Evolutionary conservation across 2,329 filamentous ascomycete species (phyloP).

Genomic region (Penicillium sp.): DNA sequence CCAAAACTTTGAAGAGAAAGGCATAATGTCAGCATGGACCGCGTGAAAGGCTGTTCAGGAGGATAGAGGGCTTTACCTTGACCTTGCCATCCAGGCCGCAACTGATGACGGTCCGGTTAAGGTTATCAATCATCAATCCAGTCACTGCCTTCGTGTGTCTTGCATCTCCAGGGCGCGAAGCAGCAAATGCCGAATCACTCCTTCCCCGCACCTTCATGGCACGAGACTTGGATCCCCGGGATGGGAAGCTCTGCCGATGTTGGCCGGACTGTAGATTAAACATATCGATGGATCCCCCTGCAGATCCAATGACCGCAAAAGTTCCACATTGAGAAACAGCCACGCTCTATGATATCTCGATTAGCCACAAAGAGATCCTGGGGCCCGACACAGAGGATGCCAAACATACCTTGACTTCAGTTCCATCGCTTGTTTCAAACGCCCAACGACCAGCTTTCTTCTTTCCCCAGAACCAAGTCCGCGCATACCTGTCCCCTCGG

Average conservation of each 20-base stretch:
- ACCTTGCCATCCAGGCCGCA: slow-evolving; percentile 88
- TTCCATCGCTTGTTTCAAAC: slow-evolving; percentile 79
- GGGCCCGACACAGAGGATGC: background rate
- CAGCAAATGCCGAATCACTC: background rate
- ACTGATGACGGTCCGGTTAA: slow-evolving; percentile 83
- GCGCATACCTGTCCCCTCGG: slow-evolving; percentile 75
- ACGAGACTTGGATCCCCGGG: slow-evolving; percentile 66
- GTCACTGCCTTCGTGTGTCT: slow-evolving; percentile 73
- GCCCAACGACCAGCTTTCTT: slow-evolving; percentile 92
- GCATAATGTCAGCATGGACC: background rate
- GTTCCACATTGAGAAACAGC: slow-evolving; percentile 89
- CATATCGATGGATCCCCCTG: slow-evolving; percentile 82
- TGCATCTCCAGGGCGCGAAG: slow-evolving; percentile 26
- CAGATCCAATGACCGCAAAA: slow-evolving; percentile 87
- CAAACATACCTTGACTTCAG: slow-evolving; percentile 62
- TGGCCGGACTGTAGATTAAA: slow-evolving; percentile 94
- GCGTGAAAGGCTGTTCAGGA: background rate
- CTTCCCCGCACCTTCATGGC: slow-evolving; percentile 44
- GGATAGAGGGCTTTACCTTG: slow-evolving; percentile 53
- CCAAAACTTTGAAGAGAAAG: slow-evolving; percentile 67
- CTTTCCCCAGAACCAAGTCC: slow-evolving; percentile 98
- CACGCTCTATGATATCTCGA: slow-evolving; percentile 60
- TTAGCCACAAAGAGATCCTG: background rate
- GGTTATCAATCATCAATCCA: slow-evolving; percentile 80
- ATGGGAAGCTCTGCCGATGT: slow-evolving; percentile 84